Evolutionary conservation across 148 eudicot species (phyloP), one percentile per base, ranked within the genome.

Genomic region (Rheum nobile): DNA sequence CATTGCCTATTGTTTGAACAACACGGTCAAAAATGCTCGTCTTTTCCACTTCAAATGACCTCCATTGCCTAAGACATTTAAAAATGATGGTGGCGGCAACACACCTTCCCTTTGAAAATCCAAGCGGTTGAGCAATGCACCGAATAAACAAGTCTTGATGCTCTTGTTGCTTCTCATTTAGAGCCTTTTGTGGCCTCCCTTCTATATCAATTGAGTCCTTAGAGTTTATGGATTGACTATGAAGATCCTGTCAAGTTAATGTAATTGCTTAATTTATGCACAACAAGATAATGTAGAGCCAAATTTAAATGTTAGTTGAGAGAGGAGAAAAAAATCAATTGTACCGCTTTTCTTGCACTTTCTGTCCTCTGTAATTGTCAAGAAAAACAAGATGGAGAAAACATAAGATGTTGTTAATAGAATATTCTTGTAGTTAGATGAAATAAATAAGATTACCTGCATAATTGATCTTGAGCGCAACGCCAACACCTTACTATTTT

Each of bases 31-130:
- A 92, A 63, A 90, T 90, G 81, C 93, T 90, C 6, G 98, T 92
- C 14, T 87, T 82, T 82, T 92, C 98, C 75, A 85, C 98, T 86
- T 92, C 98, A 79, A 93, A 87, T 67, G 96, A 90, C 75, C 89
- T 85, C 98, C 98, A 93, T 67, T 93, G 96, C 72, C 90, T 79
- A 50, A 93, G 90, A 84, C 98, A 93, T 82, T 89, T 93, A 87
- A 85, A 93, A 70, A 93, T 93, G 65, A 90, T 87, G 74, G 96
- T 90, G 14, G 98, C 98, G 73, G 96, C 93, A 80, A 90, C 84
- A 34, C 96, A 92, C 50, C 94, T 83, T 32, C 85, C 98, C 82
- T 76, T 90, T 41, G 88, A 80, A 76, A 93, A 90, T 43, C 94
- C 94, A 52, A 93, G 87, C 59, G 84, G 96, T 77, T 93, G 96